Percentiles rank a stretch among this genome's conserved stretches.
phyloP scores from a whole-genome alignment of 83 land plant species.

The Thuja plicata region DNA sequence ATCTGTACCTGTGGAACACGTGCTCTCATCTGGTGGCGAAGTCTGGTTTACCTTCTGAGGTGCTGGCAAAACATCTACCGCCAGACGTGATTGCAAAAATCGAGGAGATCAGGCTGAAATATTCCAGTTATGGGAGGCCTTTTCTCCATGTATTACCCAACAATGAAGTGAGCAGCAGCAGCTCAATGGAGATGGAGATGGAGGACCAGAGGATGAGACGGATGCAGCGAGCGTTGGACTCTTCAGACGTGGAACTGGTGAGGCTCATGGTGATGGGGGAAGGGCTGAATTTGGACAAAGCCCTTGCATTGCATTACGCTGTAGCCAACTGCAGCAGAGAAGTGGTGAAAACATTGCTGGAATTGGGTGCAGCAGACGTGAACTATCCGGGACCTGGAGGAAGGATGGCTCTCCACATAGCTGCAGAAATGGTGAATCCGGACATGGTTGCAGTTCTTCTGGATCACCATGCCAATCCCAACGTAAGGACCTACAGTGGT shows the following conservation, averaged over 20 bases:
- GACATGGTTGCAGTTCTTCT: slow-evolving; percentile 93
- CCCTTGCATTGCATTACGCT: slow-evolving; percentile 86
- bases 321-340: slow-evolving; percentile 86
- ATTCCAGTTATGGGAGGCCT: slow-evolving; percentile 21
- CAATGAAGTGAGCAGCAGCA: neutral
- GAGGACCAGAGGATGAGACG: slow-evolving; percentile 80
- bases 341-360: slow-evolving; percentile 86
- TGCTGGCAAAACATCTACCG: slow-evolving; percentile 85
- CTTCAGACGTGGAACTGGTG: slow-evolving; percentile 93
- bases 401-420: slow-evolving; percentile 83
- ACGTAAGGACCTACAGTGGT: slow-evolving; percentile 65
- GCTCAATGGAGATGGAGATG: slow-evolving; percentile 27
- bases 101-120: slow-evolving; percentile 65
- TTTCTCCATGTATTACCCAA: neutral
- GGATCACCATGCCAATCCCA: slow-evolving; percentile 96
- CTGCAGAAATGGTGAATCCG: slow-evolving; percentile 82
- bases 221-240: slow-evolving; percentile 88
- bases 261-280: slow-evolving; percentile 99
- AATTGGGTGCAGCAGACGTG: slow-evolving; percentile 93
- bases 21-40: slow-evolving; percentile 89
- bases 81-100: slow-evolving; percentile 75
- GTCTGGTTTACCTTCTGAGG: slow-evolving; percentile 80
- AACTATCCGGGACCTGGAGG: slow-evolving; percentile 79
- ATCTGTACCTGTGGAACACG: slow-evolving; percentile 64
- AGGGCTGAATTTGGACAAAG: slow-evolving; percentile 91